Base-by-base conservation (phyloP, 495 filamentous ascomycete species). In the Aspergillus egyptiacus region DNA sequence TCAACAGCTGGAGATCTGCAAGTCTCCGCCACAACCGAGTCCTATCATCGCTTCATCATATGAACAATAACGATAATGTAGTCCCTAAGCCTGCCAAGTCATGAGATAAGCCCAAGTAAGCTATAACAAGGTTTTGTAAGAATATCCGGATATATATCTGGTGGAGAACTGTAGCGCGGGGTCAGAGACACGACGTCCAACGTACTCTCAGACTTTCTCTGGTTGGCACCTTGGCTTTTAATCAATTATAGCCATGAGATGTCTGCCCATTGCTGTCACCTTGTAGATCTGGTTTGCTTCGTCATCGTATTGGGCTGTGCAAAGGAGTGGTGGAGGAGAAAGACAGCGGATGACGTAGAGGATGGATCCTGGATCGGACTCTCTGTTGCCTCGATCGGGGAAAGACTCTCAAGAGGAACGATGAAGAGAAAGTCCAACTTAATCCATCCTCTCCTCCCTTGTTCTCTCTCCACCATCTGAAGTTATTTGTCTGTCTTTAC, bases 281-380 rank as follows among this genome's bases (percentile, higher is more conserved):
- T n/a, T n/a, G n/a, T n/a, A n/a, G n/a, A n/a, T n/a, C n/a, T n/a
- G n/a, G n/a, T n/a, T n/a, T n/a, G n/a, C 27, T 19, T 46, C 43
- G 43, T 46, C 43, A 46, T 46, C 32, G n/a, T n/a, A 35, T 46
- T 28, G 32, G 43, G 43, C 43, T 46, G 43, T 36, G 43, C 31
- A 46, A 25, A 6, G 10, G 31, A 31, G 9, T n/a, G n/a, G 30
- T 17, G 32, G 32, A 23, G 15, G 36, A 30, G 20, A 42, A 47
- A 6, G 17, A 22, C 15, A 9, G 39, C 14, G 3, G 20, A 52
- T 51, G 54, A 56, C 48, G 49, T 51, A 37, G 54, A 30, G 48
- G 38, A 44, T 39, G 48, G 22, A 51, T 22, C 31, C 28, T 41
- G 32, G 48, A 44, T 51, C 48, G 48, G 22, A 51, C 23, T 23